Base-by-base conservation (phyloP, 495 filamentous ascomycete species). In the Haplographium delicatum region DNA sequence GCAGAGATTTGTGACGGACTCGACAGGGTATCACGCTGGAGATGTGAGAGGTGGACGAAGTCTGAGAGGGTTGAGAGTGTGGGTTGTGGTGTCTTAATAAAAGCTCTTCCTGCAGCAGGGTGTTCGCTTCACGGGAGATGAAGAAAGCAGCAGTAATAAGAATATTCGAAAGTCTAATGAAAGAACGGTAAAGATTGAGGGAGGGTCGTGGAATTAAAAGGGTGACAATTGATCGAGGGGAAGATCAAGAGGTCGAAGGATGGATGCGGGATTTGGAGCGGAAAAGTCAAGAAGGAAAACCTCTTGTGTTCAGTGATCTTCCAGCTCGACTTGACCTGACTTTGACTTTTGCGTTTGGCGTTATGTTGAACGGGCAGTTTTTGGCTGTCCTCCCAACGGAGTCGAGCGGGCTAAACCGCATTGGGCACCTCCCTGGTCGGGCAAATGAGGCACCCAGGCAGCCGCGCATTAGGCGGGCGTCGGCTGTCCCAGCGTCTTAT, bases 171-270 rank as follows among this genome's bases (percentile, higher is more conserved):
- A n/a, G n/a, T n/a, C n/a, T n/a, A n/a, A n/a, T n/a, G n/a, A n/a
- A n/a, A n/a, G n/a, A n/a, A n/a, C n/a, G n/a, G n/a, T n/a, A n/a
- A n/a, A n/a, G n/a, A 19, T 19, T 39, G 16, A 8, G 25, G 25
- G 20, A 48, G 15, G 47, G 39, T 43, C 33, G 46, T 16, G 6
- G 6, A 39, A 7, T 27, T 42, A 45, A 51, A 51, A 48, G 31
- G 23, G 34, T 37, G 35, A 46, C 38, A 48, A 57, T 47, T 50
- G 44, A 49, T 59, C 31, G 52, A 41, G 16, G 35, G 44, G 31
- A 39, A 43, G 47, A 50, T 42, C 50, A 53, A 49, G 40, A 39
- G 50, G 28, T 44, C 51, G 46, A 35, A n/a, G n/a, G n/a, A n/a
- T n/a, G n/a, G n/a, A n/a, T n/a, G n/a, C n/a, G n/a, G 58, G 51